These are phyloP conservation scores for Hymenoscyphus scutula DNA, from an alignment of 2,329 filamentous ascomycete species.

Conservation along the genomic window DNA sequence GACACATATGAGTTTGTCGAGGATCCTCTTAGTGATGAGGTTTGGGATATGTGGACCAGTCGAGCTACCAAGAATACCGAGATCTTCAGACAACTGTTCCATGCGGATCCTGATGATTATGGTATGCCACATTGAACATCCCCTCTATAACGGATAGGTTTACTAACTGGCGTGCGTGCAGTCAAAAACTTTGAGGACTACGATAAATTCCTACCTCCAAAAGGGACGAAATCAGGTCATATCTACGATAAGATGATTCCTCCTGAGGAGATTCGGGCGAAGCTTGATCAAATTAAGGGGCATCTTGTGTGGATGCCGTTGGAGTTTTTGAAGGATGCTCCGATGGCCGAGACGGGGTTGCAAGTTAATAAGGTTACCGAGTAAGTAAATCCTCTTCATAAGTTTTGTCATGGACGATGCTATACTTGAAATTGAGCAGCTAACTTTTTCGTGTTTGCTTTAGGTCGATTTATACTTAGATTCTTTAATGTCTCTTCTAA, in stretches of 20 bases:
- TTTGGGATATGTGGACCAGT: constrained; percentile 68
- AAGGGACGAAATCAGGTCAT: constrained; percentile 77
- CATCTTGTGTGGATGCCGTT: constrained; percentile 97
- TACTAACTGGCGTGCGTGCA: no score
- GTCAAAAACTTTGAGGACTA: constrained; percentile 91
- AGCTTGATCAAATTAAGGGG: constrained; percentile 77
- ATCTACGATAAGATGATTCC: constrained; percentile 79
- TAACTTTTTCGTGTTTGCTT: no score
- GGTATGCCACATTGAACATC: no score
- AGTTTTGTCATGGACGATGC: no score
- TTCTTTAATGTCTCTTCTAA: background rate
- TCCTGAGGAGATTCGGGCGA: constrained; percentile 67
- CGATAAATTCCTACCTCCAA: constrained; percentile 69
- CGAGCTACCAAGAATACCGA: constrained; percentile 70
- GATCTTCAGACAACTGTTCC: constrained; percentile 76
- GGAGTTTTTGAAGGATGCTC: constrained; percentile 76
- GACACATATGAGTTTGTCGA: constrained; percentile 64
- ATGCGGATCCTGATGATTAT: constrained; percentile 84
- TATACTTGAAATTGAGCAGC: no score
- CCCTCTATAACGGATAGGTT: no score
- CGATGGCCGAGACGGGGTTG: constrained; percentile 79
- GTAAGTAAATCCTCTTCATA: background rate
- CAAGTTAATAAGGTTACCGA: constrained; percentile 1
- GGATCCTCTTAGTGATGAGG: constrained; percentile 65
- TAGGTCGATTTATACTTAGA: constrained; percentile 5